Percentiles rank a stretch among this genome's conserved stretches.
phyloP scores from a whole-genome alignment of 495 filamentous ascomycete genomes.

The Endocarpon pusillum region DNA sequence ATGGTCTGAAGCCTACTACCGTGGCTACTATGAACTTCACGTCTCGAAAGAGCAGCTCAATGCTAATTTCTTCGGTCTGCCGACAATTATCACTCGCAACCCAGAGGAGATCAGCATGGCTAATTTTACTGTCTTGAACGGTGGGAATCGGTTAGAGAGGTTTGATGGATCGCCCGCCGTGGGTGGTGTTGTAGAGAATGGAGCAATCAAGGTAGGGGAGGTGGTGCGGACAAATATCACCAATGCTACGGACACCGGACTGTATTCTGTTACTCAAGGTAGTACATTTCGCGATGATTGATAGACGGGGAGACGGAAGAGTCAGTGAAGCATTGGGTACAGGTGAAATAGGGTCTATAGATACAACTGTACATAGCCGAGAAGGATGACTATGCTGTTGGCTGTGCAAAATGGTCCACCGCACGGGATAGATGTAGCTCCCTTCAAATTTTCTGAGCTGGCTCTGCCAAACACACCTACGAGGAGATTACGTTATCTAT shows the following conservation, averaged over 20 bases:
- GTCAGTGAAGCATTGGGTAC: no score
- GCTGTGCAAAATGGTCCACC: no score
- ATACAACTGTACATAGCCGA: no score
- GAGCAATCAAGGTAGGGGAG: conserved; percentile 30
- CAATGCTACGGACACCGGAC: conserved; percentile 25
- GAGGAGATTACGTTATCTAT: no score
- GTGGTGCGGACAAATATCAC: conserved; percentile 30
- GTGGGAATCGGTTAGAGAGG: conserved; percentile 33
- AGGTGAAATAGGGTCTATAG: no score
- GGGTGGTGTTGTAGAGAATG: conserved; percentile 29
- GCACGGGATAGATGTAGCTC: no score
- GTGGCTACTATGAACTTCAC: conserved; percentile 43
- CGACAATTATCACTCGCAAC: conserved; percentile 25
- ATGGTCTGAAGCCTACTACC: conserved; percentile 54
- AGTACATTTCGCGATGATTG: no score
- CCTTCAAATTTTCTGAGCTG: no score
- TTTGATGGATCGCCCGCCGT: conserved; percentile 25
- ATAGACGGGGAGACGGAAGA: no score
- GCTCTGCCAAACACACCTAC: no score
- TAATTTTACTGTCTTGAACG: conserved; percentile 38
- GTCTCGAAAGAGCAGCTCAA: conserved; percentile 31
- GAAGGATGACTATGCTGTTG: no score
- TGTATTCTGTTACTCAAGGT: conserved; percentile 7
- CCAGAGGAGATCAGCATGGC: conserved; percentile 37
- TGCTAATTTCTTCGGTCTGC: conserved; percentile 38